Base-by-base conservation (phyloP, 495 filamentous ascomycete species). In the Penicillium steckii region DNA sequence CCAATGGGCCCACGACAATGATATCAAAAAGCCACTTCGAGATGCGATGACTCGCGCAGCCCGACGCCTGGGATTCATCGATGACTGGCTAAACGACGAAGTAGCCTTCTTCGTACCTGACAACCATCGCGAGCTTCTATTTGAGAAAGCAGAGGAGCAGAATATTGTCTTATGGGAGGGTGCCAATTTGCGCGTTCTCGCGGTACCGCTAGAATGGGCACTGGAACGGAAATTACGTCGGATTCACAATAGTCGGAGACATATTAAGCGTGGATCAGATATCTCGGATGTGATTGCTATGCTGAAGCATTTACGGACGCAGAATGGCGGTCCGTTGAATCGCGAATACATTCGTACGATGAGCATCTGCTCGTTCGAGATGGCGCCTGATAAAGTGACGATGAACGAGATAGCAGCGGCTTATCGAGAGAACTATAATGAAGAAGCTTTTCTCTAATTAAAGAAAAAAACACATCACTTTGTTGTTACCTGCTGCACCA, bases 161-260 rank as follows among this genome's bases (percentile, higher is more conserved):
- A 48, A 52, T 13, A 70, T 70, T n/a, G 49, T 55, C 0, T 48
- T 70, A 3, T 70, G 53, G 42, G 41, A 63, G 13, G 61, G 65
- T 0, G 22, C 49, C 8, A 40, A 68, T 37, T 44, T 70, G 4
- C 44, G 47, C 13, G 33, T 65, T 8, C 55, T 68, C 4, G 66
- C 65, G 0, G 64, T 50, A 6, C 65, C 68, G n/a, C 9, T 71
- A 9, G 68, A 71, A 42, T 69, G 66, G 65, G 65, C 68, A 0
- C 63, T 71, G 13, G 65, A 71, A 42, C 51, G 63, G 3, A 71
- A 71, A 21, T 12, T 71, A 37, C 45, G 68, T 29, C 44, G 68
- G n/a, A 69, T 71, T 19, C 50, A 67, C 30, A 45, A 41, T 24
- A 55, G 33, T 6, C 19, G 26, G 13, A 50, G 38, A 12, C 46